Evolutionary conservation across 805 yeast genomes (phyloP), one percentile per base, ranked within the genome.

Genomic region (Myxozyma neotropica): DNA sequence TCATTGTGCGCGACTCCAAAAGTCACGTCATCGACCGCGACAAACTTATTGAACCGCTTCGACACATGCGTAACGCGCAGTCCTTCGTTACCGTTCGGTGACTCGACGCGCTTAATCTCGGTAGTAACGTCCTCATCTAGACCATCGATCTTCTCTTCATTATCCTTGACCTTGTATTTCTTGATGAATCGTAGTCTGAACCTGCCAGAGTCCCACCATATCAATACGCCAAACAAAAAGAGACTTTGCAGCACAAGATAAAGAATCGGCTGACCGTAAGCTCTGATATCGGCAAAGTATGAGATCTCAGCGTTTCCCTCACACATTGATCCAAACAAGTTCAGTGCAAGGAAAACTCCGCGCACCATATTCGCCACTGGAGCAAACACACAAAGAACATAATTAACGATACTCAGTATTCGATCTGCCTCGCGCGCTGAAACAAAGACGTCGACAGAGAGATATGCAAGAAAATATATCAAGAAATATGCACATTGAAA

Each of bases 131-230:
- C 74, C 8, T 43, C 50, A 35, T 63, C 65, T 1, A 56, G 43
- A 6, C 55, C 38, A 13, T 43, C 49, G 4, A 51, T 23, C 42
- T 64, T 55, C n/a, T 58, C 63, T 21, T 57, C 61, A 4, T 45
- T 58, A 26, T 55, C 70, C 6, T 35, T 36, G 1, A 27, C 26
- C 40, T 46, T 43, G 51, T 40, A 63, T 65, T 57, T 72, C 61
- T 21, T 72, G 56, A 15, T n/a, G 4, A 53, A 29, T 63, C 64
- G n/a, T 68, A 63, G 29, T 19, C 72, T 48, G 47, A 58, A 68
- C 45, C 59, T 58, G 1, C 74, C 74, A 7, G 74, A 68, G 35
- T 73, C 76, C 70, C 70, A 70, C 72, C 74, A 70, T 3, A 72
- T 26, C 3, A 73, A 55, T 26, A 63, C 57, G 1, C 61, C 59